These are phyloP conservation scores for Aspergillus spinulosporus DNA, from an alignment of 2,329 filamentous ascomycete species.

Conservation along the genomic window DNA sequence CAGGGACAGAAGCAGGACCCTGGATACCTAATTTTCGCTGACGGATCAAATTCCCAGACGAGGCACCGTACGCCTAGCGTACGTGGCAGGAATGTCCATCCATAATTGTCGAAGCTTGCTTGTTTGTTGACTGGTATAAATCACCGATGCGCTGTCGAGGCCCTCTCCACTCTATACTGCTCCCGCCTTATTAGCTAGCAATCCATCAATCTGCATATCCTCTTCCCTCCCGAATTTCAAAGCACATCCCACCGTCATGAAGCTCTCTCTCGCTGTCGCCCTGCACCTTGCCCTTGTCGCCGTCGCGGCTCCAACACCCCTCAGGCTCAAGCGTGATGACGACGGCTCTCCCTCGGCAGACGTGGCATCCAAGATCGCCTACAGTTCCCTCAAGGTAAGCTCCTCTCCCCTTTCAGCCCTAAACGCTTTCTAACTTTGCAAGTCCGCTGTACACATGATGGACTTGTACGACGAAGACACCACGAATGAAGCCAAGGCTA, in stretches of 20 bases:
- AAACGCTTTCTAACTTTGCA: too few species aligned
- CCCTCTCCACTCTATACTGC: not conserved
- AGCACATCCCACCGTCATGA: slow-evolving; percentile 2
- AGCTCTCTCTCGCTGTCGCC: slow-evolving; percentile 31
- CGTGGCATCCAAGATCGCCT: not conserved
- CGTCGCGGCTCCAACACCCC: slow-evolving; percentile 28
- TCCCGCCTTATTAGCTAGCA: slow-evolving; percentile 9
- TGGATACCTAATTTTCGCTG: not conserved
- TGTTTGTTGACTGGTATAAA: slow-evolving; percentile 10
- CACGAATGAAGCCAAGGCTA: not conserved
- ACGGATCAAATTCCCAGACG: not conserved
- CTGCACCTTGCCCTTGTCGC: slow-evolving; percentile 33
- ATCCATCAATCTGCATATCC: slow-evolving; percentile 5
- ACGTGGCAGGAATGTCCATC: slow-evolving; percentile 9
- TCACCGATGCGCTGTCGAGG: not conserved
- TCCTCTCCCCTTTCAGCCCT: not conserved
- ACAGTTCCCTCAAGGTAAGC: not conserved
- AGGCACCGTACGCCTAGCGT: not conserved
- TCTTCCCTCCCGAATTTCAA: not conserved
- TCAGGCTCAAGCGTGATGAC: slow-evolving; percentile 15
- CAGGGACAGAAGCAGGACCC: not conserved
- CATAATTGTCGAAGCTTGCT: not conserved
- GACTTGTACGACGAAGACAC: not conserved
- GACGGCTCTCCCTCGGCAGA: not conserved
- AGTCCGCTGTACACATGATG: not conserved